phyloP scores from a whole-genome alignment of 257 asterid genomes.

The Buddleja alternifolia region DNA sequence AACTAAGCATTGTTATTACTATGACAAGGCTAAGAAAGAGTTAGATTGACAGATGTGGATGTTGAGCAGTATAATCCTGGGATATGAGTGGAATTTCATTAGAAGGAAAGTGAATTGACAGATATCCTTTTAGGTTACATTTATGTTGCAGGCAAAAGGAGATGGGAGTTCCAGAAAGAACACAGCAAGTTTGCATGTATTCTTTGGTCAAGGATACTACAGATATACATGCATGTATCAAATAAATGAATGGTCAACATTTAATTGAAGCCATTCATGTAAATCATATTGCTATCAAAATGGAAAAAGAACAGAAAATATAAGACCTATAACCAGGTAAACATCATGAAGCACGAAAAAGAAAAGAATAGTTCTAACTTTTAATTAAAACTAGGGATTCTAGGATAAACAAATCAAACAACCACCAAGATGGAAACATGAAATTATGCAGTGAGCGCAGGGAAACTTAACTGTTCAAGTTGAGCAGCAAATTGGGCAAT shows the following conservation, averaged over 20 bases:
- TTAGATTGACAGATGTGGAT: neutral
- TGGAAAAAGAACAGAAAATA: constrained; percentile 1
- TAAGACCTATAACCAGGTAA: no score
- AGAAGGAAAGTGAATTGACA: constrained; percentile 2
- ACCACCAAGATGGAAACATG: neutral
- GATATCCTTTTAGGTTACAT: neutral
- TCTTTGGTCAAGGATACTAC: constrained; percentile 6
- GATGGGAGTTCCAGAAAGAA: neutral
- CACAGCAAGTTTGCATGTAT: neutral
- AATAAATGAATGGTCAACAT: constrained; percentile 2
- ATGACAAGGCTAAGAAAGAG: constrained; percentile 15
- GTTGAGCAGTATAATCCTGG: constrained; percentile 6
- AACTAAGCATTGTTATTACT: neutral
- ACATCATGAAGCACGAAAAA: neutral
- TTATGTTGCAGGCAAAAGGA: neutral
- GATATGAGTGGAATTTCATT: neutral
- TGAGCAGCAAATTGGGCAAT: constrained; percentile 91
- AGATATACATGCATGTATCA: constrained; percentile 8
- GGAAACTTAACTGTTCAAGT: constrained; percentile 74
- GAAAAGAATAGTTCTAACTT: neutral
- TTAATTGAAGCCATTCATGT: neutral
- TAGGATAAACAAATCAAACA: constrained; percentile 5
- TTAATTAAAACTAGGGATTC: neutral
- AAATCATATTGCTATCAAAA: constrained; percentile 9
- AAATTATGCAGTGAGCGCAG: constrained; percentile 23